Base-by-base conservation (phyloP, 2,329 filamentous ascomycete species). In the Colletotrichum australisinense region DNA sequence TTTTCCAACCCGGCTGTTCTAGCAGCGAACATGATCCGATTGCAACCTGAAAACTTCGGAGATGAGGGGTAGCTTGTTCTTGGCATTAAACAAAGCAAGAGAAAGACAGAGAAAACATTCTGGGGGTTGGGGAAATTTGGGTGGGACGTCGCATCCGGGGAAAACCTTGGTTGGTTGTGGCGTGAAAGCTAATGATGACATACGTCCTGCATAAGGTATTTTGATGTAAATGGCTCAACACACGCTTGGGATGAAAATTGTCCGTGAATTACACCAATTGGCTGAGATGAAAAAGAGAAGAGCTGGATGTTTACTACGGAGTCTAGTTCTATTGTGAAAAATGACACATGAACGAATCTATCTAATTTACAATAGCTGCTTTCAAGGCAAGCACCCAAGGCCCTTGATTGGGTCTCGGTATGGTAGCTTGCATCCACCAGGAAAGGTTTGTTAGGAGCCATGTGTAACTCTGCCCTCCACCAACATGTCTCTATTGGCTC, bases 11-110 rank as follows among this genome's bases (percentile, higher is more conserved):
- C 30, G 32, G 24, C 24, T 24, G 11, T 55, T 55, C 46, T 35
- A 56, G 53, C 46, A 56, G 22, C 52, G 52, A 65, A 49, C 46
- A 53, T 55, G 52, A 42, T 65, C 49, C 63, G 52, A 28, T 32
- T 64, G n/a, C 52, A 26, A 55, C 52, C 52, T 55, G 28, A 14
- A 24, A 16, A 28, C 14, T 12, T 55, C 53, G 63, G 19, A 35
- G 63, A 65, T 38, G 63, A 65, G 49, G 63, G 49, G 63, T 56
- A 65, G 16, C 19, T 22, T 9, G 42, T 1, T 49, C 19, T 49
- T 49, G 42, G 42, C 42, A 49, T 22, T 2, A 49, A 22, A 49
- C 3, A 49, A 22, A 11, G 8, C 42, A 49, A 49, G 19, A n/a
- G 16, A n/a, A 19, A 22, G 8, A n/a, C n/a, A n/a, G n/a, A n/a